Percentiles rank a stretch among this genome's conserved stretches.
phyloP scores from a whole-genome alignment of 495 filamentous ascomycete genomes.

The Stereocaulon alpinum region DNA sequence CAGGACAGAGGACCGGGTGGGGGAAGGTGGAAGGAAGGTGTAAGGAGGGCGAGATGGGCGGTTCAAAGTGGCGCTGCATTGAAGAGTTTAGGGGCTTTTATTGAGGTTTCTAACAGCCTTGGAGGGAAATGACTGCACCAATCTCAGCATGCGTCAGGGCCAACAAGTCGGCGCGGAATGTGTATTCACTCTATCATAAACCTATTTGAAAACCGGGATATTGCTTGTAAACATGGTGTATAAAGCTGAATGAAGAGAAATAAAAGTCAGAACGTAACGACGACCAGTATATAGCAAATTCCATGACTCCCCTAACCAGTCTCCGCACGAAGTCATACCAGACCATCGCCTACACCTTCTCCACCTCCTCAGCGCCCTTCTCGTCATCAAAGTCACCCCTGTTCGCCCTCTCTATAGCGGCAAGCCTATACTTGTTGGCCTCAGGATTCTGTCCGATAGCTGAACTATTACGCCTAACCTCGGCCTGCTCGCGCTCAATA shows the following conservation, averaged over 20 bases:
- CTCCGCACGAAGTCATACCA: not conserved
- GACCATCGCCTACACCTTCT: constrained; percentile 17
- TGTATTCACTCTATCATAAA: too few species aligned
- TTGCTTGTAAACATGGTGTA: not conserved
- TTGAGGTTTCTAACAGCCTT: constrained; percentile 41
- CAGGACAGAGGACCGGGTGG: constrained; percentile 72
- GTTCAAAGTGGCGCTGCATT: constrained; percentile 73
- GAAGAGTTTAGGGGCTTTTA: constrained; percentile 59
- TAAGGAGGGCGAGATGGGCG: constrained; percentile 72
- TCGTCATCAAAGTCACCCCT: constrained; percentile 18
- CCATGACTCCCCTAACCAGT: not conserved
- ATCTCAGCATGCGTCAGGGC: too few species aligned
- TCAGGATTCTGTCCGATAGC: constrained; percentile 19
- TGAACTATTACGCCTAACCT: constrained; percentile 27
- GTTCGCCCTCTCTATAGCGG: constrained; percentile 17
- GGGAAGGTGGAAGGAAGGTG: constrained; percentile 84
- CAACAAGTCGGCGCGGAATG: too few species aligned
- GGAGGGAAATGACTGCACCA: not conserved
- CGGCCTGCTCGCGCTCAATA: constrained; percentile 27
- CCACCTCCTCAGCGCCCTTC: constrained; percentile 13
- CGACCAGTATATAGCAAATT: not conserved
- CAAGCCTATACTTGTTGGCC: constrained; percentile 18
- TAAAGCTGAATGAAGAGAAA: not conserved
- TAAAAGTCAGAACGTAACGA: too few species aligned
- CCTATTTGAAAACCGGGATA: too few species aligned